These are phyloP conservation scores for Tetrahymena borealis DNA, from an alignment of 73 alveolate genomes.

Conservation along the genomic window DNA sequence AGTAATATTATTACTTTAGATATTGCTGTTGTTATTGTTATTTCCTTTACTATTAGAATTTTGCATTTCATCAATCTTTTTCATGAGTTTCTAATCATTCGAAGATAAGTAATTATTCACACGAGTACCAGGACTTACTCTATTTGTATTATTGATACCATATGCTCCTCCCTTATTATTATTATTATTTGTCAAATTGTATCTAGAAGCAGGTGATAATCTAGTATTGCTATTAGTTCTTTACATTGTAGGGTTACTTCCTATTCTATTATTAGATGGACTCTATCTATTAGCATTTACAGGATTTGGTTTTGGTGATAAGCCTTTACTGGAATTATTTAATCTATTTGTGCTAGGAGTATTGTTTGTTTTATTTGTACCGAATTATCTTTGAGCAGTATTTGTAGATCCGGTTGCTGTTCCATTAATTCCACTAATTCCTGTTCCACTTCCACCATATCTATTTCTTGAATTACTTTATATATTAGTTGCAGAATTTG, in stretches of 20 bases:
- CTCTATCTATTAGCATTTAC: not conserved
- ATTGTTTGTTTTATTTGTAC: not conserved
- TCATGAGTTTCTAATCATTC: not conserved
- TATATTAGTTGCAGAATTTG: not conserved
- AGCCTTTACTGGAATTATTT: not conserved
- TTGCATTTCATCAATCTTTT: not conserved
- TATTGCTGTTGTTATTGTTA: not conserved
- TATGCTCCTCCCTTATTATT: too few relatives aligned
- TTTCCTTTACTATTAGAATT: not conserved
- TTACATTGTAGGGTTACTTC: not conserved
- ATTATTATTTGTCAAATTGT: not conserved
- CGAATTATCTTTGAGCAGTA: not conserved
- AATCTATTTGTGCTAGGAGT: not conserved
- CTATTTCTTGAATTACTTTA: not conserved
- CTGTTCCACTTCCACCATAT: not conserved
- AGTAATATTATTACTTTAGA: not conserved
- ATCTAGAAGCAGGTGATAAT: not conserved
- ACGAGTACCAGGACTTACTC: not conserved
- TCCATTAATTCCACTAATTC: not conserved
- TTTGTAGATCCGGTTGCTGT: not conserved
- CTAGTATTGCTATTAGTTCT: not conserved
- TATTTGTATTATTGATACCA: not conserved
- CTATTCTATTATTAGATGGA: not conserved
- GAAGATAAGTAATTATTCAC: not conserved
- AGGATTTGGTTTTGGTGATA: not conserved